These are phyloP conservation scores for Epichloe sp. DNA, from an alignment of 2,329 filamentous ascomycete species.

Conservation along the genomic window DNA sequence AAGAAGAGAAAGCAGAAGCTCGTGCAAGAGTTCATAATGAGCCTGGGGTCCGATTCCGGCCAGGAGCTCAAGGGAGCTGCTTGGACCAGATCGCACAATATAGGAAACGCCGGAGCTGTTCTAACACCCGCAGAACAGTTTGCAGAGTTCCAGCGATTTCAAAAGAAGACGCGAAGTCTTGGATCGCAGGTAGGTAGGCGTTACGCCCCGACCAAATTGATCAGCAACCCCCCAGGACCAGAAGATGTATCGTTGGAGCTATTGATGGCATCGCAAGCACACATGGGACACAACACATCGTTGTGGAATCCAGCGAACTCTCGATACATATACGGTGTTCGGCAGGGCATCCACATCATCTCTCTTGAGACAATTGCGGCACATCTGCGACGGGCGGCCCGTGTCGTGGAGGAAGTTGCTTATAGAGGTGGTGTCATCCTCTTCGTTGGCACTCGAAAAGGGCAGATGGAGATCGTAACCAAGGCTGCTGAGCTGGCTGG, in stretches of 20 bases:
- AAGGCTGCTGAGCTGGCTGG: conserved; percentile 64
- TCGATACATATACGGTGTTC: conserved; percentile 83
- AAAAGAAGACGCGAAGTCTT: conserved; percentile 30
- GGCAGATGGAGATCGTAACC: conserved; percentile 70
- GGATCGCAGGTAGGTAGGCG: conserved; percentile 37
- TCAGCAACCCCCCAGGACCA: conserved; percentile 56
- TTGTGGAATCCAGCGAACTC: conserved; percentile 93
- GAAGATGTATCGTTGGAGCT: conserved; percentile 81
- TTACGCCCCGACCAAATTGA: conserved; percentile 54
- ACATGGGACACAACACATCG: conserved; percentile 82
- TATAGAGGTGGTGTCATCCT: conserved; percentile 73
- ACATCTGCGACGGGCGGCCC: conserved; percentile 83
- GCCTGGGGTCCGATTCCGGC: conserved; percentile 21
- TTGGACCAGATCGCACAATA: conserved; percentile 21
- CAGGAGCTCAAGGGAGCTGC: conserved; percentile 19
- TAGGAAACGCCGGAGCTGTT: conserved; percentile 22
- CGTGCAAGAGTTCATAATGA: conserved; percentile 20
- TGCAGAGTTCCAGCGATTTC: conserved; percentile 23
- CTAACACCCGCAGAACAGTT: conserved; percentile 27
- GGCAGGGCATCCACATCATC: conserved; percentile 86
- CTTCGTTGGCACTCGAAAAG: conserved; percentile 77
- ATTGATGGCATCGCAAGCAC: conserved; percentile 73
- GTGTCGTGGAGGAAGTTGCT: conserved; percentile 78
- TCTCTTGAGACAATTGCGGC: conserved; percentile 79
- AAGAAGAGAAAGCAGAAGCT: conserved; percentile 23